These are phyloP conservation scores for Zygotorulaspora mrakii DNA, from an alignment of 1,139 yeast genomes.

Conservation along the genomic window DNA sequence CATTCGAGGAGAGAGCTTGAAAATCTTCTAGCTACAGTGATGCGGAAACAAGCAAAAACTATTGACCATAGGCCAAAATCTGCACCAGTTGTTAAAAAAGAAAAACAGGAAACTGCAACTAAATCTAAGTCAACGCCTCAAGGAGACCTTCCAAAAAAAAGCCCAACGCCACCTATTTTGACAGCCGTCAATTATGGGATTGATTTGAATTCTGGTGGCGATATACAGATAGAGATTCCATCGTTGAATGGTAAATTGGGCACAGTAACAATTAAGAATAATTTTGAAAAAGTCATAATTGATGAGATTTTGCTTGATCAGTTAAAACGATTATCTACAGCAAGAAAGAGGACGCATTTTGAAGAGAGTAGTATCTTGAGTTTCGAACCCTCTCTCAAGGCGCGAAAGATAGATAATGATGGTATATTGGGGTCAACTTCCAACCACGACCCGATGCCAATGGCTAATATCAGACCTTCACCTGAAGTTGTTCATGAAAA, in stretches of 20 bases:
- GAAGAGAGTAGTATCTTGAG: too few species aligned
- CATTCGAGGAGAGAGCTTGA: conserved; percentile 19
- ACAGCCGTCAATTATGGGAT: not conserved
- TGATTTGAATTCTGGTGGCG: conserved; percentile 7
- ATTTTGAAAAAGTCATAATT: conserved; percentile 16
- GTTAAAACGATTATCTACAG: conserved; percentile 1
- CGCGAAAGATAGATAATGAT: not conserved
- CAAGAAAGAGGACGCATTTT: not conserved
- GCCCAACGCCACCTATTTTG: not conserved
- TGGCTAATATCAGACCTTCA: too few species aligned
- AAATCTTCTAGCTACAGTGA: not conserved
- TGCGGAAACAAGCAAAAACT: not conserved
- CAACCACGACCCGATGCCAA: too few species aligned
- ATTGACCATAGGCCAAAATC: not conserved
- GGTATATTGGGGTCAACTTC: too few species aligned
- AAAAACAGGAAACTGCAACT: not conserved
- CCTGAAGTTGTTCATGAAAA: conserved; percentile 2
- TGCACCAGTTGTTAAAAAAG: not conserved
- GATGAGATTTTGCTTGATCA: conserved; percentile 10
- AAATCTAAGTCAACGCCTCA: not conserved
- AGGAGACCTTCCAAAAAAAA: not conserved
- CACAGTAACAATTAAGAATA: conserved; percentile 15
- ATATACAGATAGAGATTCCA: conserved; percentile 9
- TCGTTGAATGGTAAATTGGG: conserved; percentile 5
- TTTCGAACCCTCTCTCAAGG: not conserved